Evolutionary conservation across 2,329 filamentous ascomycete species (phyloP).

Genomic region (Elsinoe perseae): DNA sequence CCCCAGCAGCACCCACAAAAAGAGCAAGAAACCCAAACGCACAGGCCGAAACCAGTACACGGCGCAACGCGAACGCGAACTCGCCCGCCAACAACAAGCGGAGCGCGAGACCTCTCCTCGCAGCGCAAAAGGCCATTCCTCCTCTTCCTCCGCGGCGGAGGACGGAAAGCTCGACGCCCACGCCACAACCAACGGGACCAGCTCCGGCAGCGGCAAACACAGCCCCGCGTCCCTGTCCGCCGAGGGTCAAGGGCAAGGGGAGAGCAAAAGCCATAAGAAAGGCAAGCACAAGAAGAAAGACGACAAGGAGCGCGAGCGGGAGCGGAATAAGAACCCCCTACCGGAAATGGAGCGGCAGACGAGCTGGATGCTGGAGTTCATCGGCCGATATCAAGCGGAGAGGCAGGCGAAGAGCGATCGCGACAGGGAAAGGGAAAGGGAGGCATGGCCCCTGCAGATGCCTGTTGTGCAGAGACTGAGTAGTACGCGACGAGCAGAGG

Average conservation of each 20-base stretch:
- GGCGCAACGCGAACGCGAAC: conserved; percentile 61
- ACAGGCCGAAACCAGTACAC: conserved; percentile 75
- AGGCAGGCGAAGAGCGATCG: neutral
- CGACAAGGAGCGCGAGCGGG: neutral
- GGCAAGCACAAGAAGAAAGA: neutral
- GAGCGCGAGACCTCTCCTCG: neutral
- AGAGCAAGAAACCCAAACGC: conserved; percentile 53
- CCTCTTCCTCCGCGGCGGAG: neutral
- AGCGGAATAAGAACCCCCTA: conserved; percentile 7
- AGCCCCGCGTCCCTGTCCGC: conserved; percentile 6
- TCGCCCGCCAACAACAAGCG: conserved; percentile 35
- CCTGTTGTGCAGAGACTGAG: neutral
- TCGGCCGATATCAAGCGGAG: conserved; percentile 3
- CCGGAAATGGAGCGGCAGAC: conserved; percentile 12
- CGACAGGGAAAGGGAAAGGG: neutral
- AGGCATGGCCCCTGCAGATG: neutral
- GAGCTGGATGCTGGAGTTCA: conserved; percentile 2
- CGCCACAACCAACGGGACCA: neutral
- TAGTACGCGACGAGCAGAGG: neutral
- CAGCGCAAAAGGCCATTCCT: neutral
- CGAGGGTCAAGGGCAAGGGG: neutral
- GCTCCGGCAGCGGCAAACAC: neutral
- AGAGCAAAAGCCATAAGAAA: neutral
- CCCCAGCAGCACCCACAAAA: conserved; percentile 50
- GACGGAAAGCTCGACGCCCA: conserved; percentile 1